phyloP scores from a whole-genome alignment of 352 stramenopile genomes.

The Phytophthora europaea region DNA sequence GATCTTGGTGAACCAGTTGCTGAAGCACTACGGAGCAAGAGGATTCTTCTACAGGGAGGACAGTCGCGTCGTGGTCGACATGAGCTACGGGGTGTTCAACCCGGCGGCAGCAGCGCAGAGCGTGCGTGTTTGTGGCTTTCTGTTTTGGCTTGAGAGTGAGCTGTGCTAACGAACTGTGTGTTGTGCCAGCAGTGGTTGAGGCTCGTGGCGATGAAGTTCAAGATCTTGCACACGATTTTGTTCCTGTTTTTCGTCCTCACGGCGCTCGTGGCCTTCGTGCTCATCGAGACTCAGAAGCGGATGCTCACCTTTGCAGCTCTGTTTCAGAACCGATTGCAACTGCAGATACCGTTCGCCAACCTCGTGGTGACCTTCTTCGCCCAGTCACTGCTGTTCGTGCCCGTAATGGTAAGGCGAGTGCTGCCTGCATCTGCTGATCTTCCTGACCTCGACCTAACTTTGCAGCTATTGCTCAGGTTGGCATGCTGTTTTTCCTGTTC shows the following conservation, averaged over 20 bases:
- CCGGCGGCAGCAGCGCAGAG: conserved; percentile 31
- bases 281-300: conserved; percentile 94
- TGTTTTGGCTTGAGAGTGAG: background rate
- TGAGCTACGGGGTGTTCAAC: conserved; percentile 78
- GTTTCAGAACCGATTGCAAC: conserved; percentile 84
- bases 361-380: conserved; percentile 92
- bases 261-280: conserved; percentile 93
- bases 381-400: conserved; percentile 95
- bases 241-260: conserved; percentile 96
- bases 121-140: conserved; percentile 32
- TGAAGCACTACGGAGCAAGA: conserved; percentile 58
- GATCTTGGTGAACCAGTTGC: conserved; percentile 94
- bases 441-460: background rate
- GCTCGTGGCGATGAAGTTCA: conserved; percentile 84
- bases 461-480: conserved; percentile 58
- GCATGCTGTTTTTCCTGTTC: conserved; percentile 97
- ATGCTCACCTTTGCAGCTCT: conserved; percentile 95
- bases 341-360: conserved; percentile 74
- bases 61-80: conserved; percentile 67
- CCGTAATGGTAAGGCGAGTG: conserved; percentile 81
- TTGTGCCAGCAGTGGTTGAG: conserved; percentile 36
- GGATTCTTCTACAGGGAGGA: conserved; percentile 82
- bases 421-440: too few species aligned
- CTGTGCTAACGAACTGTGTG: conserved; percentile 5
- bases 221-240: conserved; percentile 90